Conservation (phyloP, 371 early-diverging fungal species). For the Mortierella sp. region DNA sequence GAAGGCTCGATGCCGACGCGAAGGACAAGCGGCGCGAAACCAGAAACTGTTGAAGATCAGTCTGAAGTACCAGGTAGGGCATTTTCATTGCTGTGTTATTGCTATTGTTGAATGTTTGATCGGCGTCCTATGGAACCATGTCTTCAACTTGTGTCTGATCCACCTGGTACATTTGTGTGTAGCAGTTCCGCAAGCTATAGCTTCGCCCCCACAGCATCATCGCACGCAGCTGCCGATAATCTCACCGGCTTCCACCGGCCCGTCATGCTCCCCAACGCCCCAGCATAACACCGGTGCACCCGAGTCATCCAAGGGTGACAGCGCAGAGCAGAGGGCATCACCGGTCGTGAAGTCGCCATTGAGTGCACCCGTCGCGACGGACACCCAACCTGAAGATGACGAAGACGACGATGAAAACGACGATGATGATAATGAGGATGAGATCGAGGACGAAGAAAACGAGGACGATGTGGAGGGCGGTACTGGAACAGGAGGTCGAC, state of each 20-base stretch:
- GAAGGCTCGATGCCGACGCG: conserved; percentile 27
- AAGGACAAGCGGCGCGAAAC: conserved; percentile 24
- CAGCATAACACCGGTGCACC: conserved; percentile 1
- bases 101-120: too few relatives aligned
- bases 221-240: conserved; percentile 22
- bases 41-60: conserved; percentile 1
- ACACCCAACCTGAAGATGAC: conserved; percentile 11
- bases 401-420: conserved; percentile 17
- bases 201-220: conserved; percentile 21
- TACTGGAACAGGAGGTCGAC: not conserved
- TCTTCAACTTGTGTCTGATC: too few relatives aligned
- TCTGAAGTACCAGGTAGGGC: conserved; percentile 11
- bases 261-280: conserved; percentile 10
- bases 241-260: conserved; percentile 22
- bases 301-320: conserved; percentile 2
- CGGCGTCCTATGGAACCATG: too few relatives aligned
- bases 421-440: conserved; percentile 27
- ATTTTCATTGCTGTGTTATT: not conserved
- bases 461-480: conserved; percentile 17
- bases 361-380: not conserved
- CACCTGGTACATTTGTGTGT: not conserved
- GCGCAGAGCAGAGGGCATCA: conserved; percentile 3
- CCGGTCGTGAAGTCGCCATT: conserved; percentile 12
- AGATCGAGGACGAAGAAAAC: conserved; percentile 22
- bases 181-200: conserved; percentile 1